A percentile compares a stretch with the other conserved stretches of the same genome.
Evolutionary conservation across 177 flowering plant genomes (phyloP).

Genomic region (Vitis hybrid): DNA sequence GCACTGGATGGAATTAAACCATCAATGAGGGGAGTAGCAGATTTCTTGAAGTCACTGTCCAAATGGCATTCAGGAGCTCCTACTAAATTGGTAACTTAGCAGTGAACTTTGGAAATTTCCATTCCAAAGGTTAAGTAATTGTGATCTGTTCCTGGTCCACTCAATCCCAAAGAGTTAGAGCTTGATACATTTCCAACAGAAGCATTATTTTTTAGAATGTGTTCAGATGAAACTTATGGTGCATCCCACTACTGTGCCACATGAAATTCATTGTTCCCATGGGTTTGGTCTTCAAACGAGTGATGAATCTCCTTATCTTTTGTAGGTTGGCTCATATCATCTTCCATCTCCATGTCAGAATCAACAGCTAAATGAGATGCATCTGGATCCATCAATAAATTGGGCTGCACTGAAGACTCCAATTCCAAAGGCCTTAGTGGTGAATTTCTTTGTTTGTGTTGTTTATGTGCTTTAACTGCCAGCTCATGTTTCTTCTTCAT

Average conservation of each 20-base stretch:
- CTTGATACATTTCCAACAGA: background rate
- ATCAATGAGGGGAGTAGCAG: conserved; percentile 5
- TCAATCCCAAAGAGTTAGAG: conserved; percentile 13
- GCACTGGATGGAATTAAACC: conserved; percentile 13
- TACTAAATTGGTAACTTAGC: conserved; percentile 13
- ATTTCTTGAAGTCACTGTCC: conserved; percentile 10
- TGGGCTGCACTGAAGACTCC: conserved; percentile 16
- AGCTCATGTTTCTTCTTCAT: conserved; percentile 36
- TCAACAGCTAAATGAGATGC: conserved; percentile 40
- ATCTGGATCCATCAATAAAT: conserved; percentile 18
- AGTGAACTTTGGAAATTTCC: conserved; percentile 14
- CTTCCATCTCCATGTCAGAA: conserved; percentile 97
- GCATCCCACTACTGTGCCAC: conserved; percentile 18
- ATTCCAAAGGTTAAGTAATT: conserved; percentile 10
- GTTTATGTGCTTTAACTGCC: conserved; percentile 13
- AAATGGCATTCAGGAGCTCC: conserved; percentile 20
- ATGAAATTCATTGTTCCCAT: conserved; percentile 10
- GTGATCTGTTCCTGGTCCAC: conserved; percentile 19
- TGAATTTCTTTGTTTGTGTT: conserved; percentile 13
- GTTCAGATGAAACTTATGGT: conserved; percentile 13
- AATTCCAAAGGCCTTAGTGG: conserved; percentile 16
- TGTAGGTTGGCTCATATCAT: conserved; percentile 51
- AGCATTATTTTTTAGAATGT: no score
- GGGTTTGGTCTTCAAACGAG: conserved; percentile 17
- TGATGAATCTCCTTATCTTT: conserved; percentile 22